Evolutionary conservation across 169 alveolate genomes (phyloP), one percentile per base, ranked within the genome.

Genomic region (Plasmodium ovale): DNA sequence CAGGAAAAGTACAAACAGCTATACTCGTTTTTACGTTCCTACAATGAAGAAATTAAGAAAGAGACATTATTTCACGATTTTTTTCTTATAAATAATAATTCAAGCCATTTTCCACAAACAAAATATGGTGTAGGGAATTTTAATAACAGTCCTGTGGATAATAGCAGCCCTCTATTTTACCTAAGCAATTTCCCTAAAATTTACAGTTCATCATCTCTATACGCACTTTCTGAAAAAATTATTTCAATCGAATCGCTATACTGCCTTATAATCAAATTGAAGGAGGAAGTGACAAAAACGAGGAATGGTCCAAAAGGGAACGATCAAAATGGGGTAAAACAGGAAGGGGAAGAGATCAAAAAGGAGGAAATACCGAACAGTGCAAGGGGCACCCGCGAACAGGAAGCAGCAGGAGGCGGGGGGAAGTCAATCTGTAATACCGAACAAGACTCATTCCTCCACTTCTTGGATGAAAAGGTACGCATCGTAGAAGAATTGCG

Each of bases 181-280:
- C 44, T 82, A 49, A 58, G 35, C 16, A 82, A 82, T 42, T 82
- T 49, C 65, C n/a, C 27, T 31, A 82, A 56, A 82, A 65, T 82
- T 56, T 64, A 65, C 42, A 82, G 90, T 42, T 82, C 59, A 29
- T 51, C 84, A 16, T 82, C 72, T 31, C 44, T 35, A 31, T 65
- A 82, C 39, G 90, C 84, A 14, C 60, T 82, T 65, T 64, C 90
- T 23, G 90, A 82, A 82, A 82, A 82, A 42, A 65, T 82, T 51
- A 53, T 82, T 19, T 51, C 84, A 14, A 10, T 82, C 14, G 90
- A 82, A 69, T 82, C 90, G n/a, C 35, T 64, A 5, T 82, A 59
- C 42, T 82, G 84, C 59, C 39, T 82, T 39, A 16, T 82, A 64
- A 19, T 42, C 14, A 82, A 82, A 49, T 65, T 82, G 54, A 82